Conservation (phyloP, 2,329 filamentous ascomycete genomes). For the Byssothecium circinans region DNA sequence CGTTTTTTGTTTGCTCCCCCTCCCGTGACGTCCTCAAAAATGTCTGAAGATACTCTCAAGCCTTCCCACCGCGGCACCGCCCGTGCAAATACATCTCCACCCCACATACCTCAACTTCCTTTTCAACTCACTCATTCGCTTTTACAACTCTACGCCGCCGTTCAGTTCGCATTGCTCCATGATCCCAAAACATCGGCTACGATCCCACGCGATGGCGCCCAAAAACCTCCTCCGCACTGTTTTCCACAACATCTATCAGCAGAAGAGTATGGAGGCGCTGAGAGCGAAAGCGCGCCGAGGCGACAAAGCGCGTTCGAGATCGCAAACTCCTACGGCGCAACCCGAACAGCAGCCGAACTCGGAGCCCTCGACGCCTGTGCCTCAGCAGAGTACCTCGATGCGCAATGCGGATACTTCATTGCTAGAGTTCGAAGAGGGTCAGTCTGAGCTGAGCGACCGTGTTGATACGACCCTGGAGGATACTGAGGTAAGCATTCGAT, state of each 20-base stretch:
- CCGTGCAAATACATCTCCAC: no score
- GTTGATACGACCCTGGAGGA: not conserved
- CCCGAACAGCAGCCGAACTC: not conserved
- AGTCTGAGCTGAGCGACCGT: not conserved
- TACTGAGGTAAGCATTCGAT: not conserved
- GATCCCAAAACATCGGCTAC: not conserved
- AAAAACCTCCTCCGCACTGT: slow-evolving; percentile 8
- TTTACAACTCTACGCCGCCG: not conserved
- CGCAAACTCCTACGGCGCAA: not conserved
- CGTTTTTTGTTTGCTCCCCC: no score
- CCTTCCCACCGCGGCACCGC: no score
- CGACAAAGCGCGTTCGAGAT: not conserved
- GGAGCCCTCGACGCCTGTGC: no score
- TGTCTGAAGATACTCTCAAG: no score
- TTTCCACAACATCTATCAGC: slow-evolving; percentile 6
- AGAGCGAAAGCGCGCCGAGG: not conserved
- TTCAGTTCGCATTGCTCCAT: not conserved
- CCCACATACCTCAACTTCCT: no score
- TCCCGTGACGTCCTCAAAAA: no score
- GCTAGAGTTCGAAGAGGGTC: not conserved
- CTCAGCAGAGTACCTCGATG: not conserved
- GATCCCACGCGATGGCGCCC: slow-evolving; percentile 3
- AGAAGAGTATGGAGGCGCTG: slow-evolving; percentile 4
- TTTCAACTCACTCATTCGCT: not conserved
- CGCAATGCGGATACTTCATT: not conserved